A percentile compares a stretch with the other conserved stretches of the same genome.
Conservation (phyloP, 148 eudicot species). For the Heliamphora exappendiculata region DNA sequence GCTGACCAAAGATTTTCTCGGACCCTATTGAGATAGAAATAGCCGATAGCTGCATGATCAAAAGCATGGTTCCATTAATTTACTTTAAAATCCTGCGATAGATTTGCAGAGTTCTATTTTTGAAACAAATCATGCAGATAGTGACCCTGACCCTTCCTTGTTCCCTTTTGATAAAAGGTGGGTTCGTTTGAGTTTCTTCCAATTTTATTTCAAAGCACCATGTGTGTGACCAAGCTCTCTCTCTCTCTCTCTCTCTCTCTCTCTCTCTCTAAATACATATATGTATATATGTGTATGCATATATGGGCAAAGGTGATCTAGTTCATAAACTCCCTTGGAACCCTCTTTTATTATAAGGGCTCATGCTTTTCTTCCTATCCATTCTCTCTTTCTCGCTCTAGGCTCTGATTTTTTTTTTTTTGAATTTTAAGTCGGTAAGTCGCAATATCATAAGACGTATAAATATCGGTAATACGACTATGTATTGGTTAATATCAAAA, state of each 20-base stretch:
- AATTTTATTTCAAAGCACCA: conserved; percentile 42
- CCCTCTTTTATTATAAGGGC: not conserved
- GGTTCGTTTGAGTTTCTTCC: conserved; percentile 11
- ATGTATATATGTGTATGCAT: not conserved
- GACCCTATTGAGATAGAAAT: conserved; percentile 2
- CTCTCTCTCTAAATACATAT: no score
- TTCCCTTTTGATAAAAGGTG: conserved; percentile 15
- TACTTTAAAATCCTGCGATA: conserved; percentile 34
- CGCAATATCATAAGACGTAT: no score
- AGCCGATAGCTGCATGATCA: conserved; percentile 22
- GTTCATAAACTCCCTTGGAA: conserved; percentile 8
- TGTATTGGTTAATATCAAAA: no score
- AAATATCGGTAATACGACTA: no score
- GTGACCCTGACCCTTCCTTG: conserved; percentile 22
- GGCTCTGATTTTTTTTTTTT: no score
- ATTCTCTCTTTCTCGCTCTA: not conserved
- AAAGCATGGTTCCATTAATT: conserved; percentile 51
- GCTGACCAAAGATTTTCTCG: conserved; percentile 32
- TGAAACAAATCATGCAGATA: conserved; percentile 42
- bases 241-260: no score
- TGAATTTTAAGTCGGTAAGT: no score
- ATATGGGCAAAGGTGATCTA: conserved; percentile 1
- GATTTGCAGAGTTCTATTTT: conserved; percentile 32
- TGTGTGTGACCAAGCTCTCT: conserved; percentile 43
- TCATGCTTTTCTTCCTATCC: not conserved